These are phyloP conservation scores for Eucalyptus cloeziana DNA, from an alignment of 345 rosid genomes.

Conservation along the genomic window DNA sequence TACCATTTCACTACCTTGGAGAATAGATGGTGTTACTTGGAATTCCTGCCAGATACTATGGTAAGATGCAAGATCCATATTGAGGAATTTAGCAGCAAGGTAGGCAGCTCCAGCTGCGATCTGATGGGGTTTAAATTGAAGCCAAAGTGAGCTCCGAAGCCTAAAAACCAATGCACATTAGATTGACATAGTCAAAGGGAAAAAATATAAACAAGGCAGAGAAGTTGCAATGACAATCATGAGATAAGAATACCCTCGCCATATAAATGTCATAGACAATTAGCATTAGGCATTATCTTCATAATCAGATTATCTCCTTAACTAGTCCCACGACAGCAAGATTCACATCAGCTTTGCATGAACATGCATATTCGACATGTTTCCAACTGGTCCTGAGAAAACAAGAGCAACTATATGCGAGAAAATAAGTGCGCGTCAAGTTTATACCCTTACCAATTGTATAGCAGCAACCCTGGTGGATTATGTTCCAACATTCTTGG, in stretches of 20 bases:
- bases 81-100: conserved; percentile 58
- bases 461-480: conserved; percentile 53
- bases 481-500: conserved; percentile 64
- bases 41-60: conserved; percentile 64
- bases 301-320: not conserved
- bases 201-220: not conserved
- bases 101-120: conserved; percentile 82
- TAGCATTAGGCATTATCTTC: not conserved
- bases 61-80: conserved; percentile 36
- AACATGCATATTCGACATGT: not conserved
- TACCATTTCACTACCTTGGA: conserved; percentile 33
- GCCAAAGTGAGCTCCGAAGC: conserved; percentile 83
- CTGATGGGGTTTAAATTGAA: conserved; percentile 69
- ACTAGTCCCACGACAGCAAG: not conserved
- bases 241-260: not conserved
- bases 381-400: not conserved
- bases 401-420: not conserved
- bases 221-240: not conserved
- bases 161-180: conserved; percentile 21
- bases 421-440: conserved; percentile 16
- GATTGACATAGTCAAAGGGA: not conserved
- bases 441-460: conserved; percentile 59
- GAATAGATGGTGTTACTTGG: conserved; percentile 45
- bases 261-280: not conserved
- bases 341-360: not conserved